Evolutionary conservation across 2,329 filamentous ascomycete species (phyloP).

Genomic region (Sporothrix curviconia): DNA sequence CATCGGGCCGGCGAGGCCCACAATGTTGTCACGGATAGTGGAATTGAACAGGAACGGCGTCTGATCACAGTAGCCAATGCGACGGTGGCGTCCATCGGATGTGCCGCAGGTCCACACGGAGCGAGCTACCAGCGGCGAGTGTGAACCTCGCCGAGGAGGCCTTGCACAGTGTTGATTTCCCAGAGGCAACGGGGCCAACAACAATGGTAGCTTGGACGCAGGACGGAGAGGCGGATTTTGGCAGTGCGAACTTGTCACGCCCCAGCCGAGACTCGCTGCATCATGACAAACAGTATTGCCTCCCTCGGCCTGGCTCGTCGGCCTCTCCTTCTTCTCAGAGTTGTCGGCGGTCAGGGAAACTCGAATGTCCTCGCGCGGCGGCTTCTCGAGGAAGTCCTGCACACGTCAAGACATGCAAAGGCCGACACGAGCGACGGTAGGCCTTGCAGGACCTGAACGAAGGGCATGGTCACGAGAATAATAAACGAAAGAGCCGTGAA

Average conservation of each 20-base stretch:
- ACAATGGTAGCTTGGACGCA: slow-evolving; percentile 32
- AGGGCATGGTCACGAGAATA: slow-evolving; percentile 28
- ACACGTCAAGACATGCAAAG: slow-evolving; percentile 30
- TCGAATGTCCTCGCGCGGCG: slow-evolving; percentile 25
- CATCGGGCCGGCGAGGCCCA: slow-evolving; percentile 19
- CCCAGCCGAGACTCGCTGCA: slow-evolving; percentile 31
- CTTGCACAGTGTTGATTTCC: slow-evolving; percentile 39
- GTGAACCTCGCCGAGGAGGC: slow-evolving; percentile 33
- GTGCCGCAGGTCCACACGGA: slow-evolving; percentile 20
- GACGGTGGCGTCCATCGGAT: slow-evolving; percentile 13
- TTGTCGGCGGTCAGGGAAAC: slow-evolving; percentile 2
- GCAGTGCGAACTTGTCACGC: slow-evolving; percentile 25
- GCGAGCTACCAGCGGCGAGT: slow-evolving; percentile 20
- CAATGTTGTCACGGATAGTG: slow-evolving; percentile 29
- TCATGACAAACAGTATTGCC: too few relatives aligned
- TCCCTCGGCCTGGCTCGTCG: background rate
- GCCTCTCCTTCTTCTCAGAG: background rate
- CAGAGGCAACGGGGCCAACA: slow-evolving; percentile 37
- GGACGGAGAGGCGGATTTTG: slow-evolving; percentile 30
- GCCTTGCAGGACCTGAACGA: slow-evolving; percentile 28
- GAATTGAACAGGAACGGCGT: slow-evolving; percentile 31
- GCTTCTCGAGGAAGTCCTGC: slow-evolving; percentile 31
- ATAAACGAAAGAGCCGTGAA: slow-evolving; percentile 31
- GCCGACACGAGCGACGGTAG: slow-evolving; percentile 28
- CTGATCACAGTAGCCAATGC: slow-evolving; percentile 35